phyloP scores from a whole-genome alignment of 1,139 yeast species.

The Torulaspora globosa region DNA sequence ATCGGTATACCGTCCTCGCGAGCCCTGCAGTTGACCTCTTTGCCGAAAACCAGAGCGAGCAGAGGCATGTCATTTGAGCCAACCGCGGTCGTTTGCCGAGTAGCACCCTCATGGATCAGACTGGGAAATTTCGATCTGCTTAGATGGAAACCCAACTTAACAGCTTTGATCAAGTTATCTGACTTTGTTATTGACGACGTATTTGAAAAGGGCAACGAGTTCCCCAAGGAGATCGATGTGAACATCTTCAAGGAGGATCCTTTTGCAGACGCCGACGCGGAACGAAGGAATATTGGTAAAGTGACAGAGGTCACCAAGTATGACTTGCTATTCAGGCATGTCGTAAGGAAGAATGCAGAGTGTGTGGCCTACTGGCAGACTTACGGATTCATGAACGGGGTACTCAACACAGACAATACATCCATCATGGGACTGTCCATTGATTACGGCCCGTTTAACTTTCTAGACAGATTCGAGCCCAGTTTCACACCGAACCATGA shows the following conservation, averaged over 20 bases:
- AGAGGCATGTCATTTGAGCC: constrained; percentile 62
- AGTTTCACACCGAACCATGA: constrained; percentile 86
- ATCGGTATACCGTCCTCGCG: constrained; percentile 85
- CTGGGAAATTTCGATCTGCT: constrained; percentile 87
- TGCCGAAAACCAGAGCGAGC: constrained; percentile 75
- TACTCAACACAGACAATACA: constrained; percentile 89
- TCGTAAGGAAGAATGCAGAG: constrained; percentile 65
- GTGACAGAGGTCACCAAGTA: constrained; percentile 54
- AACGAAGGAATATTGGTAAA: constrained; percentile 14
- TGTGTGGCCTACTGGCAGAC: constrained; percentile 85
- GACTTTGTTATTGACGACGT: constrained; percentile 71
- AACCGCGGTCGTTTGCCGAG: constrained; percentile 81
- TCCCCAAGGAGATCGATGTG: constrained; percentile 39
- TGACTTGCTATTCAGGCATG: constrained; percentile 67
- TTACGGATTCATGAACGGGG: constrained; percentile 92
- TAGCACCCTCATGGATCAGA: constrained; percentile 84
- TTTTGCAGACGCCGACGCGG: constrained; percentile 27
- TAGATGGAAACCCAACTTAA: constrained; percentile 66
- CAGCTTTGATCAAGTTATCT: constrained; percentile 57
- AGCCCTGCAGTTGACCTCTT: constrained; percentile 65
- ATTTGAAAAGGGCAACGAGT: constrained; percentile 43
- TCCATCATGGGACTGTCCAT: constrained; percentile 80
- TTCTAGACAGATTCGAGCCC: constrained; percentile 80
- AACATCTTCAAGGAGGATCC: constrained; percentile 25
- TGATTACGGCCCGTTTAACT: constrained; percentile 94